These are phyloP conservation scores for Auriscalpium microsporum DNA, from an alignment of 768 basidiomycete species.

Conservation along the genomic window DNA sequence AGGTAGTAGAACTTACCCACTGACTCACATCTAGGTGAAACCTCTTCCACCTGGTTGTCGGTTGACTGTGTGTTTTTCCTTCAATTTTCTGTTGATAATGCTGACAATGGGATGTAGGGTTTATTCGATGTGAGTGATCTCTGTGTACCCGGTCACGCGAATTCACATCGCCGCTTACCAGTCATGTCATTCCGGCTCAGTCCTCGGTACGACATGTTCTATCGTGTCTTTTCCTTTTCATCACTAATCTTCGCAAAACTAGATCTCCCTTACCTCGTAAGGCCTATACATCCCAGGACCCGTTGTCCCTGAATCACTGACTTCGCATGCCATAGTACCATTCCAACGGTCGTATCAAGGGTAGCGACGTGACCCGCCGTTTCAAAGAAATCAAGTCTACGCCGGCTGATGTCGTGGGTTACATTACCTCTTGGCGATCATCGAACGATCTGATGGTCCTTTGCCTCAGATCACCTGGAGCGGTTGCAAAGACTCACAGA, in stretches of 20 bases:
- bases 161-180: constrained; percentile 19
- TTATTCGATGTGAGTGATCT: constrained; percentile 21
- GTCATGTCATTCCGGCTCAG: constrained; percentile 89
- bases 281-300: not conserved
- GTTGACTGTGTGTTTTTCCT: constrained; percentile 54
- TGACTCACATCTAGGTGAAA: constrained; percentile 24
- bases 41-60: constrained; percentile 82
- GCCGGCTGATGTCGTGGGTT: constrained; percentile 76
- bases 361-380: constrained; percentile 19
- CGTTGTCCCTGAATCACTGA: not conserved
- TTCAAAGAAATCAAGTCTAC: constrained; percentile 42
- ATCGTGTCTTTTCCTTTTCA: not conserved
- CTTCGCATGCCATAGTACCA: constrained; percentile 18
- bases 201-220: constrained; percentile 43
- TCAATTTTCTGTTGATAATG: not conserved
- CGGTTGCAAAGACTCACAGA: constrained; percentile 74
- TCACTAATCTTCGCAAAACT: not conserved
- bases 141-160: not conserved
- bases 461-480: constrained; percentile 67
- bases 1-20: not conserved
- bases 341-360: constrained; percentile 22
- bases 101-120: constrained; percentile 11
- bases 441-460: not conserved
- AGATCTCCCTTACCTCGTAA: constrained; percentile 66
- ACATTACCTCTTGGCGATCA: not conserved